Percentiles rank a stretch among this genome's conserved stretches.
phyloP scores from a whole-genome alignment of 768 basidiomycete genomes.

The Pisolithus orientalis region DNA sequence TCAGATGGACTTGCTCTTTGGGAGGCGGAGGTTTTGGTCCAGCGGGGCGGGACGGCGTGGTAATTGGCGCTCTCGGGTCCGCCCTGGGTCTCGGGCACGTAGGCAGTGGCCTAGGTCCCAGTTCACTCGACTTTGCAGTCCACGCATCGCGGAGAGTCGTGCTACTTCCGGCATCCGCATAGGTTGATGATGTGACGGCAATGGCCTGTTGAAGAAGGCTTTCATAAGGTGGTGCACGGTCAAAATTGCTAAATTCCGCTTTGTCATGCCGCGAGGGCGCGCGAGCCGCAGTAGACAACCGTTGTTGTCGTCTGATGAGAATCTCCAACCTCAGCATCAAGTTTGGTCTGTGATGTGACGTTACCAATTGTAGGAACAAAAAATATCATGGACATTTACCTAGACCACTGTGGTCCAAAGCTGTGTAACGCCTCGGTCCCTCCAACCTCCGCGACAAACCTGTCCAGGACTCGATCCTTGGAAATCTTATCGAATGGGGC shows the following conservation, averaged over 20 bases:
- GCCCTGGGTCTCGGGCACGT: conserved; percentile 33
- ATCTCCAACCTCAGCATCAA: conserved; percentile 26
- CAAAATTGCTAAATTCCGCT: conserved; percentile 1
- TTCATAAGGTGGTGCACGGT: conserved; percentile 50
- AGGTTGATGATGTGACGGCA: conserved; percentile 14
- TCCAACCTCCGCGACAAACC: conserved; percentile 49
- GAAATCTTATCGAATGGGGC: conserved; percentile 49
- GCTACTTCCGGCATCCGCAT: conserved; percentile 30
- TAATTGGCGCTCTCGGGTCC: conserved; percentile 33
- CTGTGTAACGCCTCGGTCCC: conserved; percentile 32
- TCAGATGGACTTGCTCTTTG: conserved; percentile 59
- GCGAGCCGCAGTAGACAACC: conserved; percentile 1
- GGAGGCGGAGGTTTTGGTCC: conserved; percentile 43
- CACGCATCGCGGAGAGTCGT: not conserved
- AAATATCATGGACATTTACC: conserved; percentile 33
- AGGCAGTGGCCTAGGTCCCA: conserved; percentile 34
- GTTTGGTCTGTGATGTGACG: conserved; percentile 8
- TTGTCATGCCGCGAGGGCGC: not conserved
- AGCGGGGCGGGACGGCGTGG: conserved; percentile 52
- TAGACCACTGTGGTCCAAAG: conserved; percentile 51
- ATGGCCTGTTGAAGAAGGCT: conserved; percentile 33
- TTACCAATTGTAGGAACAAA: not conserved
- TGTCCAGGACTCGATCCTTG: conserved; percentile 50
- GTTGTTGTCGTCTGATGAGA: conserved; percentile 23
- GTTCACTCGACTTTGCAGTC: not conserved